Percentiles rank a stretch among this genome's conserved stretches.
Evolutionary conservation across 2,329 filamentous ascomycete genomes (phyloP).

Genomic region (Penicillium sp.): DNA sequence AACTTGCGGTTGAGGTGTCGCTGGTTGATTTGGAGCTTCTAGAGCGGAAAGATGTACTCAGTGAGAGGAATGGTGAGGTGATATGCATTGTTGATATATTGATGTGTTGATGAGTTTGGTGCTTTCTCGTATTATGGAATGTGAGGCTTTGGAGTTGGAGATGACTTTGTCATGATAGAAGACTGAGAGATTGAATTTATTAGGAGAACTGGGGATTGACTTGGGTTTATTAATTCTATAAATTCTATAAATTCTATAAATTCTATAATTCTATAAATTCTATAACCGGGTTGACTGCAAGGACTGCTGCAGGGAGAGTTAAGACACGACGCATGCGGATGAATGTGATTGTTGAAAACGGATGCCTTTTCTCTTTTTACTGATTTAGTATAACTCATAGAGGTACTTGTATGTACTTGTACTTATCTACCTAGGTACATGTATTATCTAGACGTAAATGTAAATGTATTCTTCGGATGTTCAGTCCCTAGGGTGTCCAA

Average conservation of each 20-base stretch:
- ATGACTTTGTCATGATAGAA: neutral
- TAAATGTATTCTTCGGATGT: too few species aligned
- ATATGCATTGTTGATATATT: slow-evolving; percentile 20
- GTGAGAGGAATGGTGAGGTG: slow-evolving; percentile 27
- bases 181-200: neutral
- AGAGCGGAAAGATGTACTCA: slow-evolving; percentile 32
- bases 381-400: neutral
- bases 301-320: slow-evolving; percentile 24
- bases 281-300: slow-evolving; percentile 13
- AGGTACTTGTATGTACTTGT: neutral
- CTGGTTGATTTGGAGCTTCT: slow-evolving; percentile 18
- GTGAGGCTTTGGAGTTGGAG: neutral
- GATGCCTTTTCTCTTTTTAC: neutral
- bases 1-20: slow-evolving; percentile 22
- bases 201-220: neutral
- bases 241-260: neutral
- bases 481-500: too few species aligned
- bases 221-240: slow-evolving; percentile 5
- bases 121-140: slow-evolving; percentile 2
- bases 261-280: neutral
- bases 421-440: too few species aligned
- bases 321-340: slow-evolving; percentile 26
- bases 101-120: neutral
- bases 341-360: slow-evolving; percentile 17
- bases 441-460: too few species aligned